A percentile compares a stretch with the other conserved stretches of the same genome.
Evolutionary conservation across 2,329 filamentous ascomycete genomes (phyloP).

Genomic region (Calonectria crousiana): DNA sequence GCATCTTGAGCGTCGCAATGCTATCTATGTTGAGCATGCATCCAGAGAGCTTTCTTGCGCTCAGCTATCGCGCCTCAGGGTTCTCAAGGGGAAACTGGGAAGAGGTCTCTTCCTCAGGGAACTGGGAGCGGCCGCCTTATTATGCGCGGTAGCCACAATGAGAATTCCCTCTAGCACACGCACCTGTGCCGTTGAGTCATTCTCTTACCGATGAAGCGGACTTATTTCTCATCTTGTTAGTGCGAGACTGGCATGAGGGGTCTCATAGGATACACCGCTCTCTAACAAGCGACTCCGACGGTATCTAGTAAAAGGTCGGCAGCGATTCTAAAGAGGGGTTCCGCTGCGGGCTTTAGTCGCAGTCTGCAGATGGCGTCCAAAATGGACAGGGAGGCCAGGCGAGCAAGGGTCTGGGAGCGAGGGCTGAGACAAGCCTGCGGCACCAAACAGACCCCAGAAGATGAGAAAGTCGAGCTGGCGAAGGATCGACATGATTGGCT

Average conservation of each 20-base stretch:
- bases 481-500: conserved; percentile 40
- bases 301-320: conserved; percentile 16
- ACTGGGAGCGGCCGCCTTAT: conserved; percentile 11
- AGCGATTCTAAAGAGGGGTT: conserved; percentile 19
- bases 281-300: conserved; percentile 15
- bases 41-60: background rate
- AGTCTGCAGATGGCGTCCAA: conserved; percentile 24
- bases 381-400: conserved; percentile 26
- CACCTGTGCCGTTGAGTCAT: background rate
- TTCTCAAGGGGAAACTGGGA: background rate
- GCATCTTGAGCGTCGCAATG: conserved; percentile 17
- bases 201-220: background rate
- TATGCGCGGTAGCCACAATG: conserved; percentile 4
- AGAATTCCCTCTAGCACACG: background rate
- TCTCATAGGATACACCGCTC: conserved; percentile 19
- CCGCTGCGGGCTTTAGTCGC: conserved; percentile 18
- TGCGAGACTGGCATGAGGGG: conserved; percentile 12
- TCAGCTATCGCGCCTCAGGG: background rate
- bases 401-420: conserved; percentile 40
- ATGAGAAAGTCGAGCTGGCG: conserved; percentile 30
- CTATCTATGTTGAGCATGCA: conserved; percentile 18
- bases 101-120: background rate
- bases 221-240: conserved; percentile 15
- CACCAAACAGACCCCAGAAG: conserved; percentile 36
- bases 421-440: conserved; percentile 42